Evolutionary conservation across 1,139 yeast species (phyloP), one percentile per base, ranked within the genome.

Genomic region (Geotrichum restrictum): DNA sequence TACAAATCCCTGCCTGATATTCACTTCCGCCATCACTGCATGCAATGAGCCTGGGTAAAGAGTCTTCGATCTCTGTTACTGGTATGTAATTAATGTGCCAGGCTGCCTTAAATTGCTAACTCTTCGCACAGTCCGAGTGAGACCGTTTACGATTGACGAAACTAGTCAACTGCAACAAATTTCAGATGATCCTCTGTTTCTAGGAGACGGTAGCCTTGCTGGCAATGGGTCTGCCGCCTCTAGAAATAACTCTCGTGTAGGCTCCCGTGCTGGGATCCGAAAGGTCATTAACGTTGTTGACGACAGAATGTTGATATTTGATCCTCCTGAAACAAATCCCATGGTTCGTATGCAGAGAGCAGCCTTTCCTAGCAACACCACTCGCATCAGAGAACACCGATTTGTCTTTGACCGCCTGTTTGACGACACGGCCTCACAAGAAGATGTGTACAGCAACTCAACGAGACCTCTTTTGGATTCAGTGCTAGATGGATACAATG

Each of bases 351-450:
- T 84, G 76, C 86, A 84, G 10, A 18, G 31, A 21, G 29, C 42
- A 3, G 46, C 38, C 16, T 31, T 31, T 19, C 37, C 31, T 13
- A 29, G 21, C 14, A 31, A 29, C 16, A 46, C 43, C n/a, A 22
- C 43, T 18, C 71, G 94, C 51, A 77, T 82, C 47, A 70, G 86
- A 57, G 96, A 88, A 63, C 88, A 85, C 62, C 73, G 86, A 56
- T 91, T 87, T 70, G 87, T 86, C 1, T 91, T 89, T 69, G 97
- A 91, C 68, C 74, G 77, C 57, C 70, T 89, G n/a, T 88, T 88
- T 66, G 94, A 85, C 64, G 82, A 78, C 50, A 69, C 68, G 32
- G 72, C 85, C 0, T 59, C 80, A 0, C 96, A 89, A 64, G 74
- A 76, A 18, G 83, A 84, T 7, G 88, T 89, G 0, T 89, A 82